A percentile compares a stretch with the other conserved stretches of the same genome.
These are phyloP conservation scores for Protomyces gravidus DNA, from an alignment of 1,139 yeast species.

Conservation along the genomic window DNA sequence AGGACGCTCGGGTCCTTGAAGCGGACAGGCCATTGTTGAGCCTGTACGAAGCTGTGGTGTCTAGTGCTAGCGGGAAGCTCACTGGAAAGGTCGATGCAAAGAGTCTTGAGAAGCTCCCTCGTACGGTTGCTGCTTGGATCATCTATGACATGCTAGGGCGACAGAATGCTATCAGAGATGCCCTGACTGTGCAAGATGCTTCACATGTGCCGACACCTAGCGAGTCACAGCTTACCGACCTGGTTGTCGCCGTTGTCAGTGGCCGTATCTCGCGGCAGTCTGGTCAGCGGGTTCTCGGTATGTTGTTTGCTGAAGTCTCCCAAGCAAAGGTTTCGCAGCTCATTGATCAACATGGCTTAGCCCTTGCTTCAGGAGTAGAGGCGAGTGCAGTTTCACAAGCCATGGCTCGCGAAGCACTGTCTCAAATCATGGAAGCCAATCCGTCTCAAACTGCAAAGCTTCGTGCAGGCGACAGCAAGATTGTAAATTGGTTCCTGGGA, in stretches of 20 bases:
- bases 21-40: conserved; percentile 50
- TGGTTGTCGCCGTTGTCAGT: conserved; percentile 46
- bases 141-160: conserved; percentile 76
- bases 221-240: conserved; percentile 45
- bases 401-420: conserved; percentile 48
- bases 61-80: conserved; percentile 41
- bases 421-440: conserved; percentile 49
- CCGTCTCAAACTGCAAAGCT: conserved; percentile 57
- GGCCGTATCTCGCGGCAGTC: conserved; percentile 52
- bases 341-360: conserved; percentile 56
- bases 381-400: conserved; percentile 37
- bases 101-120: conserved; percentile 31
- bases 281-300: conserved; percentile 60
- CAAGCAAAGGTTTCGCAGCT: conserved; percentile 44
- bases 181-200: conserved; percentile 1
- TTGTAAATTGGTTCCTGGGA: conserved; percentile 74
- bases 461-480: conserved; percentile 52
- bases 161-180: conserved; percentile 52
- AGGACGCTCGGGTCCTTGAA: conserved; percentile 65
- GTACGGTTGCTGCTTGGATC: conserved; percentile 48
- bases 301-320: conserved; percentile 50
- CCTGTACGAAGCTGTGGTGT: conserved; percentile 43
- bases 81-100: conserved; percentile 34
- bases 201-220: conserved; percentile 4
- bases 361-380: conserved; percentile 25